Evolutionary conservation across 768 basidiomycete species (phyloP).

Genomic region (Mycena haematopus): DNA sequence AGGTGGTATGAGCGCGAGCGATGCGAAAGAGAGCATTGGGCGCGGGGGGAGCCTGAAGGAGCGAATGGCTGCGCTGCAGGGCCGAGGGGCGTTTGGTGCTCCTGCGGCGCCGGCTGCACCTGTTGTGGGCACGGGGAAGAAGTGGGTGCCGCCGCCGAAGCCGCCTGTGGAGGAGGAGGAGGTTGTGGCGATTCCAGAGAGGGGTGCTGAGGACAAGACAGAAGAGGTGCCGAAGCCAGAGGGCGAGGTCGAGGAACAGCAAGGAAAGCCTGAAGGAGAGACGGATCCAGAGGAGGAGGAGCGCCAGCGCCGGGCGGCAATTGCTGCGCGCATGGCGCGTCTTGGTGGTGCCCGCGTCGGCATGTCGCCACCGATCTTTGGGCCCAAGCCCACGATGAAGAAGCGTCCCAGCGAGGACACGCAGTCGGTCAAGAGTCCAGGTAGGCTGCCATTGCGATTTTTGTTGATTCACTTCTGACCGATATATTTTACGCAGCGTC

Average conservation of each 20-base stretch:
- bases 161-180: conserved; percentile 51
- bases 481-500: conserved; percentile 7
- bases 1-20: conserved; percentile 77
- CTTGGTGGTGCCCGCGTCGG: conserved; percentile 86
- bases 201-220: conserved; percentile 74
- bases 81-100: conserved; percentile 78
- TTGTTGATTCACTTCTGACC: background rate
- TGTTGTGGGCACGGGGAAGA: conserved; percentile 66
- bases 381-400: conserved; percentile 43
- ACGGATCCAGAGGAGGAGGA: conserved; percentile 73
- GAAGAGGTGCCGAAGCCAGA: conserved; percentile 62
- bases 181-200: conserved; percentile 64
- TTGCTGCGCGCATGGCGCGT: conserved; percentile 93
- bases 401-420: conserved; percentile 39
- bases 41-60: conserved; percentile 84
- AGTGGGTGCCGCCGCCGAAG: conserved; percentile 83
- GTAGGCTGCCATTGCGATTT: background rate
- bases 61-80: conserved; percentile 93
- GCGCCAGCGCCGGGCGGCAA: conserved; percentile 79
- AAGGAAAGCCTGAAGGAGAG: conserved; percentile 55
- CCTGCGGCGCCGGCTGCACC: conserved; percentile 66
- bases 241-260: conserved; percentile 61
- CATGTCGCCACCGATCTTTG: conserved; percentile 79
- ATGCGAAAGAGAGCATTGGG: conserved; percentile 87
- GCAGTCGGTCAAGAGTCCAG: conserved; percentile 36